Evolutionary conservation across 441 rosid genomes (phyloP), one percentile per base, ranked within the genome.

Genomic region (Iberis amara): DNA sequence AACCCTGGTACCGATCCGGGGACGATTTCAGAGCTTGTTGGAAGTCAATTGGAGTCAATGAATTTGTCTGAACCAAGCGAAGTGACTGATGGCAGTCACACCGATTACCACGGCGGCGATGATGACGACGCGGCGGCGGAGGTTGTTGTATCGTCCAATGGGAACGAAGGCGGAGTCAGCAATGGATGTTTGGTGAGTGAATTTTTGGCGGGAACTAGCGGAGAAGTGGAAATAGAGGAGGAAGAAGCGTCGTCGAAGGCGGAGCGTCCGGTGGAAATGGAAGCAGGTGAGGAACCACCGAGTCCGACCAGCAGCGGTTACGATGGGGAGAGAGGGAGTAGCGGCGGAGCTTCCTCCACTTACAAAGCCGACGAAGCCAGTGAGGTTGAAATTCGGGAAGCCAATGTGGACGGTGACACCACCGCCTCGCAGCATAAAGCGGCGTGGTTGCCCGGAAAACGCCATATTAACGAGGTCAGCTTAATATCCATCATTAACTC

Each of bases 301-400:
- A 88, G 94, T 61, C 91, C 98, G 11, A 80, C 89, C 47, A 91
- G 95, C 55, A 88, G 98, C 32, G 96, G 96, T 9, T 91, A 91
- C 49, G 98, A 85, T 4, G 95, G 91, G 21, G 98, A 81, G 76
- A 81, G 95, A 78, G 96, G 95, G 39, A 91, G 95, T 57, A 74
- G 84, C 54, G 78, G 68, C 0, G 72, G 72, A 56, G 63, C 59
- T 51, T 38, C 68, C 0, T 61, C 78, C 7, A 74, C 79, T 33
- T 71, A 75, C 44, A 76, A 59, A 57, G 79, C 85, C 31, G 68
- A 68, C 3, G 89, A 77, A 7, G 64, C 43, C 4, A 71, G 73
- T 12, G 90, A 81, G 23, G 87, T 68, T 57, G 95, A 78, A 73
- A 85, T 88, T 62, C 75, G 68, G 60, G 88, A 77, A 79, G 70